Evolutionary conservation across 805 yeast genomes (phyloP), one percentile per base, ranked within the genome.

Genomic region (Yamadazyma laniorum): DNA sequence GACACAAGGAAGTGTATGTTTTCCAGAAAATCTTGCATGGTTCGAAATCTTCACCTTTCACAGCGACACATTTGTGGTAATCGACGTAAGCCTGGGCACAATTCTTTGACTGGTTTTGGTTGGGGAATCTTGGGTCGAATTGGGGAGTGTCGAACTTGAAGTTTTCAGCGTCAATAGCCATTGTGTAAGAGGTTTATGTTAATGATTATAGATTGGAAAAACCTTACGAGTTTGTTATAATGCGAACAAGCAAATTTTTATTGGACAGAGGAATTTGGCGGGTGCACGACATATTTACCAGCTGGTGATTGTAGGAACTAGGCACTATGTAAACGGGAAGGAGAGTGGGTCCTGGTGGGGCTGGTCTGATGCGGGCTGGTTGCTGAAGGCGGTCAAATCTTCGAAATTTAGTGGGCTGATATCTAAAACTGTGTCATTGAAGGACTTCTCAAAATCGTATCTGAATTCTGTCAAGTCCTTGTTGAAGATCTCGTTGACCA

Each of bases 11-110:
- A 55, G 84, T 79, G 77, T 77, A 93, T 40, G 97, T 87, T 69
- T 79, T 84, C 81, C 79, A 86, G 75, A 93, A 93, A 56, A 86
- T 90, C 71, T 89, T 78, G 72, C 99, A 93, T 60, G 98, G 98
- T 57, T 90, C 95, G 61, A 93, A 93, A 47, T 90, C 98, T 72
- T 91, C 97, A 62, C 99, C 99, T 74, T 91, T 91, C 52, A 90
- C 88, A 59, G 82, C 85, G 63, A 93, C 80, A 76, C 99, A 93
- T 70, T 89, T 90, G 83, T 85, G 93, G 81, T 91, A 93, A 71
- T 93, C 99, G 59, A 93, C 88, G 74, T 91, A 93, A 55, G 91
- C 78, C 75, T 91, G 97, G 82, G 91, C 95, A 77, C 98, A 93
- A 77, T 91, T 96, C 74, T 85, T 89, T 58, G 97, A 87, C 73